Evolutionary conservation across 2,329 filamentous ascomycete genomes (phyloP), one percentile per base, ranked within the genome.

Genomic region (Clonostachys sp.): DNA sequence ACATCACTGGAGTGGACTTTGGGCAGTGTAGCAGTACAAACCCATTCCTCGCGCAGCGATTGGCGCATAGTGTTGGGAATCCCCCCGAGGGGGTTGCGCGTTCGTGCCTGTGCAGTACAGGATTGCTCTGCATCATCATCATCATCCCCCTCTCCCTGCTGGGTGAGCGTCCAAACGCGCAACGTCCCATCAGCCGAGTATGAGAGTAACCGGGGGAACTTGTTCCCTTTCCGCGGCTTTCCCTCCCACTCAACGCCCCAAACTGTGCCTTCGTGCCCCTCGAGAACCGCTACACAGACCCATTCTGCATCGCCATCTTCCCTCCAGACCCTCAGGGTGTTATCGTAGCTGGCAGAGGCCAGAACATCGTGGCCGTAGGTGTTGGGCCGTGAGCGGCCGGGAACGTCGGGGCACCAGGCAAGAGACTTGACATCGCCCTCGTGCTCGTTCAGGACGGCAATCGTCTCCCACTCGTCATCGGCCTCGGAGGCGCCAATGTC

Each of bases 391-490:
- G 64, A 57, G 48, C 68, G 71, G 20, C 72, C 74, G 12, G 74
- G 71, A 18, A 77, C 79, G 46, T 84, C 83, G 0, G 90, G 90
- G 62, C 94, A 91, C 94, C 94, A 99, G 4, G 84, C 82, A 2
- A 99, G 89, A 53, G 84, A 89, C 66, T 99, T 99, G 55, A 99
- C 91, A 67, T 99, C 94, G 18, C 89, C 91, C 42, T 91, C 87
- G 64, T 99, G 94, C 68, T 97, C 94, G 67, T 89, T 90, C 59
- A 97, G 77, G 46, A 97, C 92, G 0, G 92, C 94, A 14, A 97
- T 84, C 2, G 94, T 97, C 75, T 99, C 94, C 73, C 91, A 97
- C 63, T 97, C 94, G 64, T 96, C 92, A 47, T 95, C 91, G 14
- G 86, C 87, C 55, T 88, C 86, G 47, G 72, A 70, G 9, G 70